These are phyloP conservation scores for Fusarium graminum DNA, from an alignment of 2,329 filamentous ascomycete genomes.

Conservation along the genomic window DNA sequence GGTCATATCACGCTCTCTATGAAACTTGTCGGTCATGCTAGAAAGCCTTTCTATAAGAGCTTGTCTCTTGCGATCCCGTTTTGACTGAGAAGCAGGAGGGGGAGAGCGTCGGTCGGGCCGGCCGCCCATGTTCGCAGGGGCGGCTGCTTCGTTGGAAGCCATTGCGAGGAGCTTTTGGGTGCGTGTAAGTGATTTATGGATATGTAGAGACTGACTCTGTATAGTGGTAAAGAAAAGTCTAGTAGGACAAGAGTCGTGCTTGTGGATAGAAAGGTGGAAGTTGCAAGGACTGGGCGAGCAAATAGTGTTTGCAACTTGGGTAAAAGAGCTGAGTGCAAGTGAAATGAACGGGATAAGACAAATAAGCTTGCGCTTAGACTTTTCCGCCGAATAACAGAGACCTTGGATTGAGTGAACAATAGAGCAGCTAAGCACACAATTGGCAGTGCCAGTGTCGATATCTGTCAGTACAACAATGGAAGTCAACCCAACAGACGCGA, in stretches of 20 bases:
- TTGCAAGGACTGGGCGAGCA: constrained; percentile 29
- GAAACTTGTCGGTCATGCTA: constrained; percentile 81
- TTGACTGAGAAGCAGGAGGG: constrained; percentile 69
- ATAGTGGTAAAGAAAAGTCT: constrained; percentile 1
- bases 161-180: constrained; percentile 46
- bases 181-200: constrained; percentile 2
- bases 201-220: background rate
- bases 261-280: constrained; percentile 11
- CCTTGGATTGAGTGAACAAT: constrained; percentile 7
- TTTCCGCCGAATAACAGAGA: constrained; percentile 1
- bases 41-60: constrained; percentile 83
- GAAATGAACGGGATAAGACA: constrained; percentile 7
- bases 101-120: constrained; percentile 56
- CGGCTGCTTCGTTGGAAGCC: constrained; percentile 57
- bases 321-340: constrained; percentile 27
- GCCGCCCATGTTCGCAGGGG: constrained; percentile 51
- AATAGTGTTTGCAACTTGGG: constrained; percentile 27
- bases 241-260: constrained; percentile 7
- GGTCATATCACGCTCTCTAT: constrained; percentile 82
- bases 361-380: constrained; percentile 3
- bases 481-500: constrained; percentile 8
- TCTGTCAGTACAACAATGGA: background rate
- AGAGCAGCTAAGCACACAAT: constrained; percentile 6
- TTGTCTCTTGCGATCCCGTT: constrained; percentile 90
- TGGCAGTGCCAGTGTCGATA: background rate